Evolutionary conservation across 352 stramenopile species (phyloP).

Genomic region (Pythium dissotocum): DNA sequence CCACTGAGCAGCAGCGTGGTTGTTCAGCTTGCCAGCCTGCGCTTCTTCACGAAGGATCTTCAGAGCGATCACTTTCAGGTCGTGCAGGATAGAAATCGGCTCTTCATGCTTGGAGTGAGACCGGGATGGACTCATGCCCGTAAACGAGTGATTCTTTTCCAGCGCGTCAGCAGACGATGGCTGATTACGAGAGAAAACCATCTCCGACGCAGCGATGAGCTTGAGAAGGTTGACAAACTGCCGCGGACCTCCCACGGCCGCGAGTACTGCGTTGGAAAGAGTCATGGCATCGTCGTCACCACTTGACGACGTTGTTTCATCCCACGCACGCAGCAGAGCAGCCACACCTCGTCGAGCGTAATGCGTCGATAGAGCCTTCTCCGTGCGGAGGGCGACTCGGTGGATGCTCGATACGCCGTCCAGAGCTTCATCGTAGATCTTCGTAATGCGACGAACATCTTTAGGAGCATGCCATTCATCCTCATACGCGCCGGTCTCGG

Average conservation of each 20-base stretch:
- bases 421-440: constrained; percentile 80
- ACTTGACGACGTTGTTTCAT: not conserved
- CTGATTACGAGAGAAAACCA: constrained; percentile 46
- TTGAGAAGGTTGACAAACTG: constrained; percentile 85
- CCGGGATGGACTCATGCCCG: not conserved
- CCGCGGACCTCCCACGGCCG: constrained; percentile 57
- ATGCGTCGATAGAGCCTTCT: constrained; percentile 81
- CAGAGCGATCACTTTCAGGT: constrained; percentile 51
- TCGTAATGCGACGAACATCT: constrained; percentile 74
- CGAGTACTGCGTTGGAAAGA: constrained; percentile 40
- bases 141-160: constrained; percentile 11
- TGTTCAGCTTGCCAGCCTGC: constrained; percentile 30
- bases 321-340: constrained; percentile 35
- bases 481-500: constrained; percentile 83
- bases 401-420: constrained; percentile 73
- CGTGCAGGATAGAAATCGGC: constrained; percentile 46
- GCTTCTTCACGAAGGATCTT: constrained; percentile 64
- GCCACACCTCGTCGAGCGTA: constrained; percentile 70
- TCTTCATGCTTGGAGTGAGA: constrained; percentile 22
- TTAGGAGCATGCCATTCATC: constrained; percentile 78
- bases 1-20: constrained; percentile 22
- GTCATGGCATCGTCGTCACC: not conserved
- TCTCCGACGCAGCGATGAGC: constrained; percentile 77
- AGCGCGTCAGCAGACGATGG: constrained; percentile 1
- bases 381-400: constrained; percentile 67